phyloP scores from a whole-genome alignment of 371 early-diverging fungal genomes.

The Mucor plumbeus region DNA sequence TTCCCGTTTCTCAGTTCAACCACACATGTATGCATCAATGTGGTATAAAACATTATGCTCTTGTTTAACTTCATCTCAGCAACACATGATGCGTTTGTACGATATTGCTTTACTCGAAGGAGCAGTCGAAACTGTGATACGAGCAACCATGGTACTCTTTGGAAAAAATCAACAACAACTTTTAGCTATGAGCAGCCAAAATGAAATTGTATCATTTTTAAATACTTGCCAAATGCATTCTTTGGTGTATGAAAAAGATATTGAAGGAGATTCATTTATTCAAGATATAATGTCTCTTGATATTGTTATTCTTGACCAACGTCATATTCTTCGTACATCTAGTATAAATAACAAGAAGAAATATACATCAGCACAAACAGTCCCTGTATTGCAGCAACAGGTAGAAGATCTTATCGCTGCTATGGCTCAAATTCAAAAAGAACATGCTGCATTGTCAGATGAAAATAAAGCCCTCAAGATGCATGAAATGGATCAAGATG shows the following conservation, averaged over 20 bases:
- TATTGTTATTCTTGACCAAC: neutral
- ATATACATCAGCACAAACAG: constrained; percentile 1
- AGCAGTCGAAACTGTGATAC: constrained; percentile 74
- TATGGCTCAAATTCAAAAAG: constrained; percentile 57
- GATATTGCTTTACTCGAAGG: constrained; percentile 92
- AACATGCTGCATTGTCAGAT: constrained; percentile 54
- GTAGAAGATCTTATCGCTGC: constrained; percentile 61
- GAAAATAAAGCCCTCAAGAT: constrained; percentile 52
- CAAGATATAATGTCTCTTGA: constrained; percentile 60
- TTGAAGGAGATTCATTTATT: constrained; percentile 63
- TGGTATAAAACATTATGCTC: constrained; percentile 96
- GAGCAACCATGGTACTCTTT: constrained; percentile 81
- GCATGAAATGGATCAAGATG: constrained; percentile 56
- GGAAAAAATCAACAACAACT: constrained; percentile 74
- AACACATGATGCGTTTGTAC: constrained; percentile 82
- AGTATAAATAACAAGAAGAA: constrained; percentile 1
- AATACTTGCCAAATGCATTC: neutral
- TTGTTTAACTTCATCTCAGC: constrained; percentile 69
- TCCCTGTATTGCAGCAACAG: constrained; percentile 49
- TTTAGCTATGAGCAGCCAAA: constrained; percentile 73
- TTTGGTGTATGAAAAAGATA: neutral
- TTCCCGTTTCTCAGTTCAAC: constrained; percentile 68
- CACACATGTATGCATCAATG: constrained; percentile 87
- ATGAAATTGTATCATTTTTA: constrained; percentile 64
- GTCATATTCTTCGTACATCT: constrained; percentile 1